Conservation (phyloP, 1,284 basidiomycete species). For the Meripilus lineatus region DNA sequence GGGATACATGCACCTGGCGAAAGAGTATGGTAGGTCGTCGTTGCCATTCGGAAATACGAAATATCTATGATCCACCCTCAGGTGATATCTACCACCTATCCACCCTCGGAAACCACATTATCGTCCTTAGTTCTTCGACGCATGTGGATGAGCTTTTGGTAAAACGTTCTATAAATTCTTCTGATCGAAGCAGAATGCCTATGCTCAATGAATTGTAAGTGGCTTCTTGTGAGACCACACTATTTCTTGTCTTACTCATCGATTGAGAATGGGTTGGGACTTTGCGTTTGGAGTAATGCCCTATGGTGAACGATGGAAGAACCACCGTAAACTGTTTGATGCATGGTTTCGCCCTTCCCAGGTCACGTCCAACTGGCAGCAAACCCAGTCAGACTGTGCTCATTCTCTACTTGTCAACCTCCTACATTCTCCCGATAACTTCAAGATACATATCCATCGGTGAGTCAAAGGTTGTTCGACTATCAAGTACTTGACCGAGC, state of each 20-base stretch:
- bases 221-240: not conserved
- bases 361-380: conserved; percentile 31
- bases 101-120: conserved; percentile 9
- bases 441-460: conserved; percentile 41
- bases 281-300: conserved; percentile 49
- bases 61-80: not conserved
- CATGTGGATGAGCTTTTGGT: conserved; percentile 12
- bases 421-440: conserved; percentile 31
- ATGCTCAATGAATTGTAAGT: conserved; percentile 6
- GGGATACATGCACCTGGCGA: conserved; percentile 2
- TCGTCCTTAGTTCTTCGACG: conserved; percentile 12
- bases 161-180: conserved; percentile 12
- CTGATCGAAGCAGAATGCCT: conserved; percentile 9
- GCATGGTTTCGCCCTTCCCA: conserved; percentile 36
- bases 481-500: not conserved
- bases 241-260: not conserved
- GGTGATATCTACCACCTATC: conserved; percentile 13
- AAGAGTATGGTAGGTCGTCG: conserved; percentile 1
- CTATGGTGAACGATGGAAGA: conserved; percentile 46
- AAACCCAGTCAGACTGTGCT: conserved; percentile 13
- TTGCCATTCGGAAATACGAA: not conserved
- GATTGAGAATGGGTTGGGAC: conserved; percentile 43
- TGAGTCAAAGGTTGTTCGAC: conserved; percentile 20
- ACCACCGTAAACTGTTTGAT: conserved; percentile 44
- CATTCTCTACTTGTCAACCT: conserved; percentile 34